phyloP scores from a whole-genome alignment of 2,329 filamentous ascomycete genomes.

The Fonsecaea multimorphosa region DNA sequence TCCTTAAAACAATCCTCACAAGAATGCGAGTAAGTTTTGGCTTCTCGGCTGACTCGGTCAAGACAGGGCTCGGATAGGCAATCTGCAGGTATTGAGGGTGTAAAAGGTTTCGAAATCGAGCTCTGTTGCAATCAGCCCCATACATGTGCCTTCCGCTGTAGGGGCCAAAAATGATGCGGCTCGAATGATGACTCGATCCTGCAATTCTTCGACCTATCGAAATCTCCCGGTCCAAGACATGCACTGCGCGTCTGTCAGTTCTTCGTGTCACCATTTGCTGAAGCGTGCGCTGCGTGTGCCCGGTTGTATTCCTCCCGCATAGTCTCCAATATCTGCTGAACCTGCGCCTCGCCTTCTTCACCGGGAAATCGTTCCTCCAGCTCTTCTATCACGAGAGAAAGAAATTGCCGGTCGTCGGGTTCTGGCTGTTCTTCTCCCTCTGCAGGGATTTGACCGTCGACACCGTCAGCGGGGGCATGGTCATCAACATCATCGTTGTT shows the following conservation, averaged over 20 bases:
- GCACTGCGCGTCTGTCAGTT: not conserved
- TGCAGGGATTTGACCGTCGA: not conserved
- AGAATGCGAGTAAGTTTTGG: not conserved
- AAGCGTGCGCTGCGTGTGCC: slow-evolving; percentile 16
- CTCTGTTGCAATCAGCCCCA: not conserved
- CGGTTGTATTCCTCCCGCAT: slow-evolving; percentile 26
- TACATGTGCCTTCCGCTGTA: not conserved
- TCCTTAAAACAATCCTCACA: not conserved
- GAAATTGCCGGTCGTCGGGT: slow-evolving; percentile 29
- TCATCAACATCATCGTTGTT: slow-evolving; percentile 22
- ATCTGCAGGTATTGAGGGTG: not conserved
- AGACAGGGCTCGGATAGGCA: not conserved
- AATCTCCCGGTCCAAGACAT: not conserved
- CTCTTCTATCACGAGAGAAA: slow-evolving; percentile 38
- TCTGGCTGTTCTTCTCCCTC: slow-evolving; percentile 24
- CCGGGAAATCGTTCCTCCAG: slow-evolving; percentile 38
- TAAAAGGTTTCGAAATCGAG: not conserved
- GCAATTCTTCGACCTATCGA: not conserved
- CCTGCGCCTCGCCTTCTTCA: slow-evolving; percentile 35
- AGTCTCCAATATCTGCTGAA: slow-evolving; percentile 34
- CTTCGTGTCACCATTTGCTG: slow-evolving; percentile 18
- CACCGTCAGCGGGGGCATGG: slow-evolving; percentile 8
- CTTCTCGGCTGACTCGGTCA: not conserved
- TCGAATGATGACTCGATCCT: not conserved
- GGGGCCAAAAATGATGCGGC: not conserved